phyloP scores from a whole-genome alignment of 306 rosid genomes.

The Phaseolus lunatus region DNA sequence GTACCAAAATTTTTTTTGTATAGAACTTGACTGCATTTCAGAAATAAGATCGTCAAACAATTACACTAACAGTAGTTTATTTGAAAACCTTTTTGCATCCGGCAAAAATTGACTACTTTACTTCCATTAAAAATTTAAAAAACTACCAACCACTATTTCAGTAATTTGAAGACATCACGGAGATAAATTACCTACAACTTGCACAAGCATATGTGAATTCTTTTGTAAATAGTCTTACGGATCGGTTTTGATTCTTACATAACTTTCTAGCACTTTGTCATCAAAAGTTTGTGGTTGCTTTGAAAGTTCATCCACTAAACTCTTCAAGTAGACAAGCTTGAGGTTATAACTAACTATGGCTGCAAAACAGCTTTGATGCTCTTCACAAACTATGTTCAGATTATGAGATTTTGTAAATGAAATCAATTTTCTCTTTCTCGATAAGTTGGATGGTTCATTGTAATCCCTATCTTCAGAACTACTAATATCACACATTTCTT shows the following conservation, averaged over 20 bases:
- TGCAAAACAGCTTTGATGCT: too few relatives aligned
- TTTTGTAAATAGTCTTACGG: slow-evolving; percentile 72
- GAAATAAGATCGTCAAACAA: slow-evolving; percentile 27
- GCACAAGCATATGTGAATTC: slow-evolving; percentile 68
- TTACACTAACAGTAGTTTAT: slow-evolving; percentile 10
- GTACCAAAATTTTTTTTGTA: background rate
- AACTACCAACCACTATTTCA: background rate
- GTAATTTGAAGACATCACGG: background rate
- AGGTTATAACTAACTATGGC: too few relatives aligned
- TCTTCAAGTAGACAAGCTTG: too few relatives aligned
- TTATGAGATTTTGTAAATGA: too few relatives aligned
- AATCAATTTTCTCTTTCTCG: too few relatives aligned
- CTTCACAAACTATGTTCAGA: too few relatives aligned
- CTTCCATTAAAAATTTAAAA: slow-evolving; percentile 1
- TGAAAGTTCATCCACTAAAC: too few relatives aligned
- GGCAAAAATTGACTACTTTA: too few relatives aligned
- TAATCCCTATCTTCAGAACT: too few relatives aligned
- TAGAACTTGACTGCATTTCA: slow-evolving; percentile 11
- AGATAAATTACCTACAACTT: slow-evolving; percentile 67
- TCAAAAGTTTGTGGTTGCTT: slow-evolving; percentile 65
- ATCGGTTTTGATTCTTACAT: slow-evolving; percentile 69
- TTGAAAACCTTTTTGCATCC: slow-evolving; percentile 4
- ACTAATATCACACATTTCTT: too few relatives aligned
- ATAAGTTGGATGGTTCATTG: too few relatives aligned
- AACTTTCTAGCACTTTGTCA: slow-evolving; percentile 71